These are phyloP conservation scores for Elaeis oleifera DNA, from an alignment of 202 grass and related monocot species.

Conservation along the genomic window DNA sequence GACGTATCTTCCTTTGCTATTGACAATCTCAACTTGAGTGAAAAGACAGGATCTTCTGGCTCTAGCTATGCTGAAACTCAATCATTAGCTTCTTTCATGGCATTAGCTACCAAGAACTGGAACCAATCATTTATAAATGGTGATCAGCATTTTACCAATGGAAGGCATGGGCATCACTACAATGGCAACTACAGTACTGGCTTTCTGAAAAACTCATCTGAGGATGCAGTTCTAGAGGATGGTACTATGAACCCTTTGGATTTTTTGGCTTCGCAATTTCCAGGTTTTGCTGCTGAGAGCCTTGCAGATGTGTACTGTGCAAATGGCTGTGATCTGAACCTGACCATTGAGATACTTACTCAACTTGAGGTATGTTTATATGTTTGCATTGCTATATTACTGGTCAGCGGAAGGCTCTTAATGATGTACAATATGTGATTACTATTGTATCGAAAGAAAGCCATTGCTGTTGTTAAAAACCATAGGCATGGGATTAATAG, in stretches of 20 bases:
- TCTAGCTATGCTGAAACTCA: conserved; percentile 44
- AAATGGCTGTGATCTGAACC: conserved; percentile 78
- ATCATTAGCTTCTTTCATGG: conserved; percentile 35
- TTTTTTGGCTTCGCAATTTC: conserved; percentile 77
- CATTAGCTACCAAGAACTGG: conserved; percentile 58
- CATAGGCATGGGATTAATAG: no score
- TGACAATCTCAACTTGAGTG: conserved; percentile 20
- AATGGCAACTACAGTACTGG: conserved; percentile 34
- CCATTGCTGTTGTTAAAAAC: no score
- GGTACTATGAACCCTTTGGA: conserved; percentile 42
- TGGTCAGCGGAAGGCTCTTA: no score
- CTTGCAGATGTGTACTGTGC: conserved; percentile 83
- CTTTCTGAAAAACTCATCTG: conserved; percentile 43
- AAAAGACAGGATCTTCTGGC: conserved; percentile 33
- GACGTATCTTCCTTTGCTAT: conserved; percentile 32
- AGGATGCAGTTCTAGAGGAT: conserved; percentile 44
- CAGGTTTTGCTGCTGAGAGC: conserved; percentile 80
- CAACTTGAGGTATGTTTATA: conserved; percentile 80
- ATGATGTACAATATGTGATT: no score
- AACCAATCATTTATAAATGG: conserved; percentile 29
- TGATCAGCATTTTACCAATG: conserved; percentile 37
- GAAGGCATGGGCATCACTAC: conserved; percentile 39
- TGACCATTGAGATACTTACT: conserved; percentile 77
- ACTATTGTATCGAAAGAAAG: no score
- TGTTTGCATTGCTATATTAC: no score